Evolutionary conservation across 2,329 filamentous ascomycete species (phyloP), one percentile per base, ranked within the genome.

Genomic region (Colletotrichum camelliae): DNA sequence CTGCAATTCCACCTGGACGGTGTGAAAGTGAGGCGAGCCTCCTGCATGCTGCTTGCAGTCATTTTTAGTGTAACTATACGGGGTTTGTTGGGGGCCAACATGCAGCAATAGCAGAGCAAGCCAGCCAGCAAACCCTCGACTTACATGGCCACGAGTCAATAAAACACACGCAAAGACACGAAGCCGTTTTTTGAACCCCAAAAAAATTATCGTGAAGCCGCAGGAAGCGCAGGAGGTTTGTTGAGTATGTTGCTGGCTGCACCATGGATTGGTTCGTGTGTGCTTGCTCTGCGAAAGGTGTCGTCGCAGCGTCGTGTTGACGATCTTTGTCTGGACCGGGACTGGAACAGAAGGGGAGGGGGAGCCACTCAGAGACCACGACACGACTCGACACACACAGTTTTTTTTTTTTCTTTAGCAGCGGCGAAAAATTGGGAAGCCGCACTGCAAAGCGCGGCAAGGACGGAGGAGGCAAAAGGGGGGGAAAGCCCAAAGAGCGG

Each of bases 21-120:
- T 60, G 52, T 61, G 35, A 73, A 73, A 73, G 70, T 73, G 70
- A 73, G 70, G 70, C 70, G 70, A 70, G 39, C 70, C n/a, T 61
- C 65, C 55, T 73, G 65, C 70, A 61, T 73, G 66, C 66, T 21
- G 31, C 58, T 21, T 62, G 66, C 67, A 69, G 55, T 39, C 27
- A 9, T 13, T 61, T 35, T 35, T 31, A 29, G 35, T 24, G 18
- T 61, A 29, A 43, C 35, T n/a, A 57, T 70, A 70, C 71, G 71
- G 67, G 67, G 65, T 70, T 35, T 27, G 18, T 48, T 66, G 27
- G 18, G 37, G 37, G 55, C 27, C 57, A n/a, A 31, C 57, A 61
- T 61, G 57, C 31, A 27, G 29, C 70, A 58, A 52, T 37, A 29
- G 52, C 29, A 43, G 27, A 29, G 27, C 18, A 4, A 31, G 18